Base-by-base conservation (phyloP, 257 asterid genomes). In the Fraxinus pennsylvanica region DNA sequence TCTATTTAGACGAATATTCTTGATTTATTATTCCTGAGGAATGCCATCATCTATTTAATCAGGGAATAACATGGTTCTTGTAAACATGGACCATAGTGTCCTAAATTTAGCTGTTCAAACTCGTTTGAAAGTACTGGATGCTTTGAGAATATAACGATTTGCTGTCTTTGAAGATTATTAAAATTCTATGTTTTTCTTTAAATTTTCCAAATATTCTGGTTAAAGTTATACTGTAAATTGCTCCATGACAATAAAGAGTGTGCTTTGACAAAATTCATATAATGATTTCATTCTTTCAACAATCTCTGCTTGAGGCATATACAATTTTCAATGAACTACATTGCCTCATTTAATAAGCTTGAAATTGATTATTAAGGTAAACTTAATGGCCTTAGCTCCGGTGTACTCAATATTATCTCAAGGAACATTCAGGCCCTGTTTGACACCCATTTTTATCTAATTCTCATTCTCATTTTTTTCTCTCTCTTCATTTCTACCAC, bases 1-100 rank as follows among this genome's bases (percentile, higher is more conserved):
- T 79, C 76, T 17, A 33, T 59, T 61, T 52, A 22, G n/a, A 71
- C 22, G 71, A 30, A 17, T 57, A 13, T 66, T 57, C 13, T 57
- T 6, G 65, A 54, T n/a, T 19, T 54, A 1, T n/a, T 57, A 57
- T 57, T 47, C 9, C 29, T 57, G 21, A 57, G 10, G 12, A n/a
- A n/a, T 57, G 25, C 29, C 12, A n/a, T 17, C 27, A 2, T n/a
- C 66, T 57, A 57, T n/a, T 7, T 10, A 57, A 57, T 5, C 66
- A n/a, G 21, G 66, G 21, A 19, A n/a, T 57, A 12, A 12, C 27
- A 17, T 50, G 29, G 10, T n/a, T 57, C 27, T 57, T 57, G 27
- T 63, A 25, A 22, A 63, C 9, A 36, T 25, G 6, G 17, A 63
- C 33, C 33, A 33, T 27, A 27, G 36, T 63, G 19, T 9, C 65